phyloP scores from a whole-genome alignment of 345 rosid genomes.

The Microcos paniculata region DNA sequence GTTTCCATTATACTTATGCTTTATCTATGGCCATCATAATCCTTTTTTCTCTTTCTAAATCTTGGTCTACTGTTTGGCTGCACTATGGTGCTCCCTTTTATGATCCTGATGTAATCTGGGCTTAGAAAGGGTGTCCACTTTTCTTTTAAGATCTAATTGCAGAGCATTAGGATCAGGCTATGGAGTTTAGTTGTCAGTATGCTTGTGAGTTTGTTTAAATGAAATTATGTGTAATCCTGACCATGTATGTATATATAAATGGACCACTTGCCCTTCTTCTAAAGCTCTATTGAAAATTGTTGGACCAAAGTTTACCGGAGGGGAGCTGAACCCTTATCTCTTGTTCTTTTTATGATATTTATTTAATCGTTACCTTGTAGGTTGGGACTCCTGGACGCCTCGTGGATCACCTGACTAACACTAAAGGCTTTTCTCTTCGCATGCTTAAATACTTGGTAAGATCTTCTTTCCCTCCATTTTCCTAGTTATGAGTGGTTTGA shows the following conservation, averaged over 20 bases:
- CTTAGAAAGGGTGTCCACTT: neutral
- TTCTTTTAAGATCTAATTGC: neutral
- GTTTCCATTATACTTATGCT: neutral
- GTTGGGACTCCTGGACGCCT: conserved; percentile 97
- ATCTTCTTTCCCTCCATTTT: neutral
- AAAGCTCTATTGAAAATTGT: no score
- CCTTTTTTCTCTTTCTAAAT: neutral
- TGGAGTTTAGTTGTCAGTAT: neutral
- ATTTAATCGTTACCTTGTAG: conserved; percentile 31
- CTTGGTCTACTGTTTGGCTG: neutral
- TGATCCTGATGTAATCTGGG: neutral
- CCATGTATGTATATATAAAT: no score
- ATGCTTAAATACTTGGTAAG: conserved; percentile 77
- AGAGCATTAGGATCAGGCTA: neutral
- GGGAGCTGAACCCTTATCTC: no score
- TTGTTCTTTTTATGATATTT: neutral
- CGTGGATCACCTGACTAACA: conserved; percentile 78
- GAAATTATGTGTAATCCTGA: neutral
- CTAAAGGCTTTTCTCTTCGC: conserved; percentile 87
- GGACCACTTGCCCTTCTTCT: no score
- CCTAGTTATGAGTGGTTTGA: neutral
- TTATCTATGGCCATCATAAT: neutral
- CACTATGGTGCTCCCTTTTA: neutral
- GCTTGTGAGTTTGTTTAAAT: neutral
- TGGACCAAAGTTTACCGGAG: no score